phyloP scores from a whole-genome alignment of 352 stramenopile genomes.

The Globisporangium solare region DNA sequence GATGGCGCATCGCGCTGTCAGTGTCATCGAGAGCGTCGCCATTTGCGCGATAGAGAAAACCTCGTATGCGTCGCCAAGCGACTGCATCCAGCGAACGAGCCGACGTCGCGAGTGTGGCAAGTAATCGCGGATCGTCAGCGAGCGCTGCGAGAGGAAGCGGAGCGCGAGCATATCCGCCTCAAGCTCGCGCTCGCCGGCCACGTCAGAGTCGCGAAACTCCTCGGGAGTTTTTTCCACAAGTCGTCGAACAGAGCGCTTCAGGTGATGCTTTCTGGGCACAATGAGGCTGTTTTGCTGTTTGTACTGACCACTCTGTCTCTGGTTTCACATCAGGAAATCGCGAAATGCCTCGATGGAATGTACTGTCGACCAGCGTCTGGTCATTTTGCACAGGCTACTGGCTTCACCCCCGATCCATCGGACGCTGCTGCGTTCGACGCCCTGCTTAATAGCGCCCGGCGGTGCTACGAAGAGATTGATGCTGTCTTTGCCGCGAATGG shows the following conservation, averaged over 20 bases:
- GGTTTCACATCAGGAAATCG: slow-evolving; percentile 3
- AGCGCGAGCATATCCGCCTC: slow-evolving; percentile 48
- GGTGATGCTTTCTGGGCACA: too few relatives aligned
- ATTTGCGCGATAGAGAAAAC: too few relatives aligned
- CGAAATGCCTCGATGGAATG: background rate
- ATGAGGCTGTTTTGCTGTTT: too few relatives aligned
- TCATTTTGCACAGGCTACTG: too few relatives aligned
- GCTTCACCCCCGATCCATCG: too few relatives aligned
- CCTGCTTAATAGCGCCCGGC: slow-evolving; percentile 17
- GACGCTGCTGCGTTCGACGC: slow-evolving; percentile 14
- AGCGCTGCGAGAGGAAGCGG: slow-evolving; percentile 4
- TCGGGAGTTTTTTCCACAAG: slow-evolving; percentile 39
- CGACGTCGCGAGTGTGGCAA: slow-evolving; percentile 1
- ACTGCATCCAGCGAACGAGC: too few relatives aligned
- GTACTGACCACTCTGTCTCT: too few relatives aligned
- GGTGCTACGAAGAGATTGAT: slow-evolving; percentile 22
- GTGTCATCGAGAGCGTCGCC: too few relatives aligned
- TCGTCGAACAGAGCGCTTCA: slow-evolving; percentile 1
- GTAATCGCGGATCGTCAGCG: slow-evolving; percentile 3
- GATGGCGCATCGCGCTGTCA: too few relatives aligned
- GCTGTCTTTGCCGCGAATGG: slow-evolving; percentile 18
- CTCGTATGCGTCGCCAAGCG: too few relatives aligned
- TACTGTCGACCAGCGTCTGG: too few relatives aligned
- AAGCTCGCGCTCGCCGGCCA: slow-evolving; percentile 44
- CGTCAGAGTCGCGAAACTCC: slow-evolving; percentile 36